Conservation (phyloP, 495 filamentous ascomycete species). For the Pyrenula massariospora region DNA sequence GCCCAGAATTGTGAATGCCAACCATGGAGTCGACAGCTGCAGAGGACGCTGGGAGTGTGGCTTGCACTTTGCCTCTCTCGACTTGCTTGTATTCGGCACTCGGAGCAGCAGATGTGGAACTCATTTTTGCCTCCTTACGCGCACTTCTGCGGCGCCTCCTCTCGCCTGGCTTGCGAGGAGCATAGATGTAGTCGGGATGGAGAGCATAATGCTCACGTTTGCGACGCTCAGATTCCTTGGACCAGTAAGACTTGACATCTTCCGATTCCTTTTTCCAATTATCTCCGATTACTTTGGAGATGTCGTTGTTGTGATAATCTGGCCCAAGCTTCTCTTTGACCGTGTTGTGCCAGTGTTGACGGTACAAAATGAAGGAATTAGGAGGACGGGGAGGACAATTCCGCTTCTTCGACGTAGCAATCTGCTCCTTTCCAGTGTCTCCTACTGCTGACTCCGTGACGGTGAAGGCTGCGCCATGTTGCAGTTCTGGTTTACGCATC, state of each 20-base stretch:
- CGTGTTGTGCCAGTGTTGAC: conserved; percentile 23
- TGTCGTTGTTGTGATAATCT: conserved; percentile 24
- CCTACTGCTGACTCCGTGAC: not conserved
- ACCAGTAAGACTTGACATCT: conserved; percentile 20
- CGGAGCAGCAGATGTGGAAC: not conserved
- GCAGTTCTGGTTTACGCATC: conserved; percentile 11
- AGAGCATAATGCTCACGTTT: conserved; percentile 28
- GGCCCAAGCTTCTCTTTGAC: conserved; percentile 24
- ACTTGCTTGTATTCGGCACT: not conserved
- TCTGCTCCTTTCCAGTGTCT: not conserved
- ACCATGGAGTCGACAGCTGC: not conserved
- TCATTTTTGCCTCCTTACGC: not conserved
- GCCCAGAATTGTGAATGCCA: not conserved
- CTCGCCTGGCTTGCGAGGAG: conserved; percentile 34
- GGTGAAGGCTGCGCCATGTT: not conserved
- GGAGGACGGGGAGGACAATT: conserved; percentile 22
- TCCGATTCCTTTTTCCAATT: conserved; percentile 28
- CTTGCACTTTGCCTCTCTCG: not conserved
- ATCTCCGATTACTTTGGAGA: conserved; percentile 30
- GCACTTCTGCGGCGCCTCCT: conserved; percentile 24
- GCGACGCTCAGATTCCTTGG: conserved; percentile 19
- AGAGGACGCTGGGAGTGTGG: not conserved
- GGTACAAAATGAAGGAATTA: conserved; percentile 35
- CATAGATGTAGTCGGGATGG: conserved; percentile 36
- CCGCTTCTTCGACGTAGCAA: not conserved